Percentiles rank a stretch among this genome's conserved stretches.
phyloP scores from a whole-genome alignment of 176 grass and related monocot genomes.

The Oropetium thomaeum region DNA sequence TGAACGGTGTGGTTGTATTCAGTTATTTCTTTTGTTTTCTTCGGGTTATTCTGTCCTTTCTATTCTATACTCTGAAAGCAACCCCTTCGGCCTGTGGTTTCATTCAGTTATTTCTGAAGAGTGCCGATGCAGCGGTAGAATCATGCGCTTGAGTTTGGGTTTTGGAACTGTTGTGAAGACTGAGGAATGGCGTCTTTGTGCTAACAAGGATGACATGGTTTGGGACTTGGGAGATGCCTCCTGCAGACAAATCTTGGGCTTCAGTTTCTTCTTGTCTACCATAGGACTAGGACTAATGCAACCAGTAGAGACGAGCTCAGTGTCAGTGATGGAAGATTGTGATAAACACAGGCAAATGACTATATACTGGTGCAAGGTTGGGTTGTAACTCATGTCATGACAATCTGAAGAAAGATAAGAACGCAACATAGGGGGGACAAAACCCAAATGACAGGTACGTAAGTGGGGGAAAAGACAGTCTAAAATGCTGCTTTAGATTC shows the following conservation, averaged over 20 bases:
- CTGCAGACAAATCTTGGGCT: background rate
- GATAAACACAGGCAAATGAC: constrained; percentile 12
- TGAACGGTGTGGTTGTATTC: too few relatives aligned
- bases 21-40: too few relatives aligned
- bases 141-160: background rate
- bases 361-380: constrained; percentile 20
- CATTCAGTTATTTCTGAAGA: constrained; percentile 49
- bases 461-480: constrained; percentile 37
- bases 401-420: background rate
- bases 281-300: constrained; percentile 26
- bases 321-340: background rate
- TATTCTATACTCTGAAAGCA: too few relatives aligned
- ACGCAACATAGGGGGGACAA: background rate
- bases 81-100: too few relatives aligned
- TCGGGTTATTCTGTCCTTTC: too few relatives aligned
- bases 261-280: background rate
- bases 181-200: constrained; percentile 14
- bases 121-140: constrained; percentile 46
- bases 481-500: constrained; percentile 20
- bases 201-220: constrained; percentile 28
- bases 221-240: background rate
- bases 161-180: background rate
- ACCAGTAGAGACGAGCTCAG: background rate
- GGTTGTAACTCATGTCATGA: background rate
- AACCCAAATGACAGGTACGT: constrained; percentile 19